Conservation (phyloP, 192 early-diverging fungal genomes). For the Coemansia asiatica region DNA sequence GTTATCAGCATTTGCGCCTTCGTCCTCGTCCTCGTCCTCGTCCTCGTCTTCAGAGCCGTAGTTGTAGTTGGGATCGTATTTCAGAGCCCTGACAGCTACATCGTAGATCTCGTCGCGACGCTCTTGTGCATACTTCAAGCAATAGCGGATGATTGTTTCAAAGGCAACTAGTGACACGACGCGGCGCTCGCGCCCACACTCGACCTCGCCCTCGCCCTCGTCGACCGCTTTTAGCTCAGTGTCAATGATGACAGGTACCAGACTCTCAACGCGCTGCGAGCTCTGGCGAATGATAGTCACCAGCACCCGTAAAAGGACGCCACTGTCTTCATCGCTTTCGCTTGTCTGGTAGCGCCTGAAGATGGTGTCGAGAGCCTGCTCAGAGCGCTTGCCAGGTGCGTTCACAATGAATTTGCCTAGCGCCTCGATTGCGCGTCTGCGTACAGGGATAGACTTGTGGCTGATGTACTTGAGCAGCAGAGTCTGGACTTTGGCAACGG, state of each 20-base stretch:
- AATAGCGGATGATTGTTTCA: slow-evolving; percentile 35
- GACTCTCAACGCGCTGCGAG: slow-evolving; percentile 23
- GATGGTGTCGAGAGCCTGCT: slow-evolving; percentile 33
- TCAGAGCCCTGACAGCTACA: slow-evolving; percentile 18
- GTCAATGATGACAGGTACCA: slow-evolving; percentile 23
- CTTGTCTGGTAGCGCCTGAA: slow-evolving; percentile 39
- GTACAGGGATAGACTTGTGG: slow-evolving; percentile 23
- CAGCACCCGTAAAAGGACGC: slow-evolving; percentile 39
- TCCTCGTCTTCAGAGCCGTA: no score
- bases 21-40: slow-evolving; percentile 11
- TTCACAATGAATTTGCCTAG: slow-evolving; percentile 46
- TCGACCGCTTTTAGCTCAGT: slow-evolving; percentile 27
- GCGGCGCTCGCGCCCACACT: slow-evolving; percentile 25
- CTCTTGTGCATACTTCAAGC: slow-evolving; percentile 12
- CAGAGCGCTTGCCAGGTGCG: slow-evolving; percentile 34
- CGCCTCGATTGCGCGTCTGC: slow-evolving; percentile 37
- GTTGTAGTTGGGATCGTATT: slow-evolving; percentile 49
- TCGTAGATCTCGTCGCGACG: slow-evolving; percentile 30
- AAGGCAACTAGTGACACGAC: slow-evolving; percentile 37
- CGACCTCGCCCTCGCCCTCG: slow-evolving; percentile 33
- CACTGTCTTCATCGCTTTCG: slow-evolving; percentile 28
- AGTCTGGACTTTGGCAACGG: slow-evolving; percentile 21
- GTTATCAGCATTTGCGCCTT: not conserved
- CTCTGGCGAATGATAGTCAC: slow-evolving; percentile 48
- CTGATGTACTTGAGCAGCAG: slow-evolving; percentile 30